Conservation (phyloP, 176 grass and related monocot species). For the Dendrocalamus sinicus region DNA sequence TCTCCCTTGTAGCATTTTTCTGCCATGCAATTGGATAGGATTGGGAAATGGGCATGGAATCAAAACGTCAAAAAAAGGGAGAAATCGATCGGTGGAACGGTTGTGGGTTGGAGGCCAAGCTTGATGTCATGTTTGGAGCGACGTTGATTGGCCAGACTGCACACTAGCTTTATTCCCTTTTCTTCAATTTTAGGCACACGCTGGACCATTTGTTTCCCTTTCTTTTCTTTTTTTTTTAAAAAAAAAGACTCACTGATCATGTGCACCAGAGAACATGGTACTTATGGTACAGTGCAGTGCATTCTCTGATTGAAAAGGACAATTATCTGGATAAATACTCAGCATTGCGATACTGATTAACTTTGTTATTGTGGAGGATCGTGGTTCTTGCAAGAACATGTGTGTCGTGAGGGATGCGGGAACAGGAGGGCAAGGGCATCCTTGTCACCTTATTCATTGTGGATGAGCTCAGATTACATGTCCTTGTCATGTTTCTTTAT, state of each 20-base stretch:
- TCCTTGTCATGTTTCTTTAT: not conserved
- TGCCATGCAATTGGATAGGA: not conserved
- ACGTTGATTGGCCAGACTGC: not conserved
- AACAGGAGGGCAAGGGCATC: not conserved
- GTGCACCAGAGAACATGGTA: not conserved
- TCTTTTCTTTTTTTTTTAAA: too few relatives aligned
- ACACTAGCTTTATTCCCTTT: not conserved
- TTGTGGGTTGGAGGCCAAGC: not conserved
- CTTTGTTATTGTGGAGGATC: not conserved
- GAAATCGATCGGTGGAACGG: not conserved
- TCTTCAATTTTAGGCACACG: not conserved
- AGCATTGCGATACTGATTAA: not conserved
- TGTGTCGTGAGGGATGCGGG: not conserved
- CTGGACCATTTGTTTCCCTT: not conserved
- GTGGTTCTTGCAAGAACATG: not conserved
- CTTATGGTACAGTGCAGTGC: not conserved
- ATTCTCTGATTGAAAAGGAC: too few relatives aligned
- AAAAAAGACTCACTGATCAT: not conserved
- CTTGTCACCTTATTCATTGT: conserved; percentile 8
- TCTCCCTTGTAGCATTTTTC: not conserved
- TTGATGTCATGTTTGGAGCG: conserved; percentile 1
- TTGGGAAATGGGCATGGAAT: not conserved
- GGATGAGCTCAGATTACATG: conserved; percentile 22
- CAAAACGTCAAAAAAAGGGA: not conserved
- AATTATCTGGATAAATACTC: too few relatives aligned